Evolutionary conservation across 345 rosid genomes (phyloP), one percentile per base, ranked within the genome.

Genomic region (Lepidium sativum): DNA sequence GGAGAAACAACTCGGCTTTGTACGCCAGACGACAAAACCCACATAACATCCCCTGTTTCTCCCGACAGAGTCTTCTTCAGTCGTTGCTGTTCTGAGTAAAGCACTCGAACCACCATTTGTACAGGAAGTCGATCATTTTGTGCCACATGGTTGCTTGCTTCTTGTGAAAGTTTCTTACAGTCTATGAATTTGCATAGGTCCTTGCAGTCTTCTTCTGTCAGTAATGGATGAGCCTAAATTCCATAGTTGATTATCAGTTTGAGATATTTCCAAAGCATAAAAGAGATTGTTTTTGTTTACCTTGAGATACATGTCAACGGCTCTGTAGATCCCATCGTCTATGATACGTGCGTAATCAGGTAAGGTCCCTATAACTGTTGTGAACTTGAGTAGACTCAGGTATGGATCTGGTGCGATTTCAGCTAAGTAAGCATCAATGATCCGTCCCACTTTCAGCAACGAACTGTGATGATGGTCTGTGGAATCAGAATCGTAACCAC

Each of bases 1-100:
- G 99, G 99, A 0, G 97, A 90, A 38, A 86, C 87, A 29, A 91
- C 91, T 57, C 99, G 85, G 40, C 89, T 92, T 80, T 84, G 88
- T 62, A 86, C 70, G 8, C 96, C 84, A 0, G 67, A 86, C 53
- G 96, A 86, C 27, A 78, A 60, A 42, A 74, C 71, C 54, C 54
- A 25, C 1, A 59, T 5, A 14, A 81, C 89, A 7, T 92, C 96
- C 33, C 86, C 96, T 6, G 85, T 82, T 31, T 75, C 82, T 56
- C 84, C 78, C 0, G 83, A 78, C 54, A 92, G 13, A 67, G 85
- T 77, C 34, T 81, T 83, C 87, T 86, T 89, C 25, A 92, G 51
- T 0, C 92, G 82, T 69, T 44, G 10, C 31, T 73, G 77, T 54
- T 73, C 77, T 2, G 63, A 38, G 31, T 59, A 61, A 3, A 73